Evolutionary conservation across 352 stramenopile species (phyloP).

Genomic region (Albugo laibachii): DNA sequence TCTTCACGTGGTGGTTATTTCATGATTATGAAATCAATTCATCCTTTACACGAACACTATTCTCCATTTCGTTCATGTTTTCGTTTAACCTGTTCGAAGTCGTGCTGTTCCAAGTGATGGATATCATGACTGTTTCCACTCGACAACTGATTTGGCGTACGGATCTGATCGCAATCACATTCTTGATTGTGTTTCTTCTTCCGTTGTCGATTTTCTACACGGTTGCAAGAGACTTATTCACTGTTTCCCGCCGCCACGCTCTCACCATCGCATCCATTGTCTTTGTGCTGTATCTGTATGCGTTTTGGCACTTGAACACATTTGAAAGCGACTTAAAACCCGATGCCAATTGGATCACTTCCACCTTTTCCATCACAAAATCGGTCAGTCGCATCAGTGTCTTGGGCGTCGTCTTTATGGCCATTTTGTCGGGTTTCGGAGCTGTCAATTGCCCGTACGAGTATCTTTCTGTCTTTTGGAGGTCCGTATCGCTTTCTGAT

Average conservation of each 20-base stretch:
- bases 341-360: constrained; percentile 3
- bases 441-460: constrained; percentile 74
- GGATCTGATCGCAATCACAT: constrained; percentile 58
- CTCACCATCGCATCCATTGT: constrained; percentile 7
- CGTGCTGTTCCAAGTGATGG: constrained; percentile 62
- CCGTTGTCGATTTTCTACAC: constrained; percentile 60
- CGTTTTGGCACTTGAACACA: constrained; percentile 26
- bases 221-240: constrained; percentile 32
- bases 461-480: constrained; percentile 72
- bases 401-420: constrained; percentile 67
- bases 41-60: constrained; percentile 27
- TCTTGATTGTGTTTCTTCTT: constrained; percentile 53
- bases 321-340: constrained; percentile 17
- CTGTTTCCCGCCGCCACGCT: constrained; percentile 12
- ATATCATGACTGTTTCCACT: constrained; percentile 30
- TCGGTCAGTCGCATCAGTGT: constrained; percentile 70
- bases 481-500: neutral
- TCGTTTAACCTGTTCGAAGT: constrained; percentile 65
- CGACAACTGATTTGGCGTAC: constrained; percentile 60
- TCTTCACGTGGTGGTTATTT: constrained; percentile 75
- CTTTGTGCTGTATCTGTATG: constrained; percentile 40
- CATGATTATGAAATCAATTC: constrained; percentile 62
- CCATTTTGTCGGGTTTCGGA: constrained; percentile 57
- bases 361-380: constrained; percentile 55
- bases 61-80: constrained; percentile 52